Percentiles rank a stretch among this genome's conserved stretches.
These are phyloP conservation scores for Candida sanyaensis DNA, from an alignment of 1,139 yeast genomes.

Conservation along the genomic window DNA sequence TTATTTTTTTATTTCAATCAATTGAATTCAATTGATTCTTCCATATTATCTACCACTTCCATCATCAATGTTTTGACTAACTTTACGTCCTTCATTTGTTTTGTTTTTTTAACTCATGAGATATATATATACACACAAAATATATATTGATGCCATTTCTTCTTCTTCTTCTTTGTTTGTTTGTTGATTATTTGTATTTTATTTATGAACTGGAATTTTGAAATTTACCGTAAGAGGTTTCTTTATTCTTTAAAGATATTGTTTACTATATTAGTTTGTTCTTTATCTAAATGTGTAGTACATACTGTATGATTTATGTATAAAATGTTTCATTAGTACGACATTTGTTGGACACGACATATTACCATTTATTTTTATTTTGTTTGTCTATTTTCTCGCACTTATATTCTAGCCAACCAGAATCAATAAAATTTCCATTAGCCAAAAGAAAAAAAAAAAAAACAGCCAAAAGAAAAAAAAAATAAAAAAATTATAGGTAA, in stretches of 20 bases:
- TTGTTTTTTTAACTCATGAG: too few species aligned
- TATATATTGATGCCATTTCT: conserved; percentile 1
- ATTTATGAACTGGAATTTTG: background rate
- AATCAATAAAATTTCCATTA: conserved; percentile 12
- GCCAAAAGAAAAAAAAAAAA: background rate
- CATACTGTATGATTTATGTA: too few species aligned
- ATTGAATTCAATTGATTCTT: too few species aligned
- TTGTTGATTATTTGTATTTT: background rate
- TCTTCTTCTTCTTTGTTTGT: background rate
- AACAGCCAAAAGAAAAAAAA: background rate
- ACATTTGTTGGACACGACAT: background rate
- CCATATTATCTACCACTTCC: too few species aligned
- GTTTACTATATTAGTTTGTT: too few species aligned
- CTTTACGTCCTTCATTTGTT: background rate
- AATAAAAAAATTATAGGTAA: conserved; percentile 1
- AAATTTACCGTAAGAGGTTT: too few species aligned
- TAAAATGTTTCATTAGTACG: background rate
- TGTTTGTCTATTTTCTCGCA: too few species aligned
- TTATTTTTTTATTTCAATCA: too few species aligned
- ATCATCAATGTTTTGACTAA: too few species aligned
- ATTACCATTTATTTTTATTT: background rate
- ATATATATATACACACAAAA: background rate
- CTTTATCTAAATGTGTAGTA: too few species aligned
- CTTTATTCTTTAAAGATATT: too few species aligned
- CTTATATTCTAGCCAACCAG: conserved; percentile 23